Evolutionary conservation across 2,329 filamentous ascomycete species (phyloP).

Genomic region (Claviceps africana): DNA sequence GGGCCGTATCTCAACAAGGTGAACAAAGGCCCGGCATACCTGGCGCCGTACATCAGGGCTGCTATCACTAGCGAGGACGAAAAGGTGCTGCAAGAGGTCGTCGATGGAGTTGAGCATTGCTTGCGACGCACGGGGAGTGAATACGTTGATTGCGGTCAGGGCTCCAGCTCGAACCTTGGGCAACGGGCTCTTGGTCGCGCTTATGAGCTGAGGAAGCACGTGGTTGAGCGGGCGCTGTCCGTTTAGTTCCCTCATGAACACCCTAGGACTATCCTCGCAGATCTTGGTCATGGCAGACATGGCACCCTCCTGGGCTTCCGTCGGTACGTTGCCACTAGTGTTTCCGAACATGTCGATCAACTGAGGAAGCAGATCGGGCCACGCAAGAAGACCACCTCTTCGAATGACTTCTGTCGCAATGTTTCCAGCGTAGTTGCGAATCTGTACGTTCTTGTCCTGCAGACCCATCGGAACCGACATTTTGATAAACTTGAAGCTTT

Average conservation of each 20-base stretch:
- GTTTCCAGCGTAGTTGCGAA: conserved; percentile 80
- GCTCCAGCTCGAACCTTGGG: conserved; percentile 69
- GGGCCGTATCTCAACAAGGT: conserved; percentile 78
- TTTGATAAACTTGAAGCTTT: conserved; percentile 64
- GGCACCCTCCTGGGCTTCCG: conserved; percentile 74
- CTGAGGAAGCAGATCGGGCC: conserved; percentile 81
- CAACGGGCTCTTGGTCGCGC: conserved; percentile 65
- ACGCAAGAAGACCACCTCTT: conserved; percentile 71
- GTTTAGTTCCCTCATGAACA: conserved; percentile 75
- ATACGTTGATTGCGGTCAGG: conserved; percentile 78
- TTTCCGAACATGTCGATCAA: conserved; percentile 68
- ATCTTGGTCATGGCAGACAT: conserved; percentile 91
- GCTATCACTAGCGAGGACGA: conserved; percentile 62
- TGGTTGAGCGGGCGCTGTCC: conserved; percentile 78
- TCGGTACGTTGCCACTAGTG: conserved; percentile 48
- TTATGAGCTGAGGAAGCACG: conserved; percentile 79
- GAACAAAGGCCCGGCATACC: conserved; percentile 85
- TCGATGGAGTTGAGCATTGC: conserved; percentile 72
- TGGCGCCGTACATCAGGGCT: conserved; percentile 76
- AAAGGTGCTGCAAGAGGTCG: conserved; percentile 67
- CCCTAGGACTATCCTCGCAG: conserved; percentile 86
- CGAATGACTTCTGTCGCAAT: conserved; percentile 87
- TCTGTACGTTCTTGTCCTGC: conserved; percentile 67
- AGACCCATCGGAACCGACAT: conserved; percentile 64
- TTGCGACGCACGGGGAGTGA: conserved; percentile 72